These are phyloP conservation scores for Coniochaeta hoffmannii DNA, from an alignment of 2,329 filamentous ascomycete genomes.

Conservation along the genomic window DNA sequence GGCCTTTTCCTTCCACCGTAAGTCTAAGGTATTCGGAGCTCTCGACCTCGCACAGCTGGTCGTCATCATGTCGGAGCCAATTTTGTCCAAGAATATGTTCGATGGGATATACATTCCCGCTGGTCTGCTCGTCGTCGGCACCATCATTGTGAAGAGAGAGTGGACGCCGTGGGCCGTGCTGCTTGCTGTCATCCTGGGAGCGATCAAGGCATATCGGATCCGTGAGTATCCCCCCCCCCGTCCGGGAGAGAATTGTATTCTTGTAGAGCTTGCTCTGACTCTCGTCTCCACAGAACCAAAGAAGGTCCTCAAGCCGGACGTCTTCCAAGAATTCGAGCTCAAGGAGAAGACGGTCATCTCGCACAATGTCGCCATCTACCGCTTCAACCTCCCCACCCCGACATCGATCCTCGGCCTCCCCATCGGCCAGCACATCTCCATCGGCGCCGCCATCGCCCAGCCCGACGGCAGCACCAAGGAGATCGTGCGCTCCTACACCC, in stretches of 20 bases:
- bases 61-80: conserved; percentile 30
- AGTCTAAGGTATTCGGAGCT: background rate
- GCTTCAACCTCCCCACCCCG: conserved; percentile 74
- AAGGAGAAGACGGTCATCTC: conserved; percentile 93
- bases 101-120: conserved; percentile 80
- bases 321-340: conserved; percentile 88
- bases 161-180: conserved; percentile 65
- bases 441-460: conserved; percentile 67
- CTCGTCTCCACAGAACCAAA: conserved; percentile 63
- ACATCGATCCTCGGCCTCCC: conserved; percentile 86
- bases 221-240: conserved; percentile 43
- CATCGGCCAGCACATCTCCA: conserved; percentile 98
- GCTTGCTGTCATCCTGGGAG: conserved; percentile 58
- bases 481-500: conserved; percentile 86
- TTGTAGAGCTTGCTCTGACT: too few species aligned
- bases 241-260: conserved; percentile 4
- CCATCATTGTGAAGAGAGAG: conserved; percentile 70
- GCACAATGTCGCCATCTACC: conserved; percentile 98
- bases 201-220: conserved; percentile 63
- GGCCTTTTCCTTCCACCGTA: background rate
- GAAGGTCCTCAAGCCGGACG: conserved; percentile 78
- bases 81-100: conserved; percentile 51
- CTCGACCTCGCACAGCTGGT: background rate
- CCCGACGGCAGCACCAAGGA: conserved; percentile 69
- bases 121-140: conserved; percentile 69